Evolutionary conservation across 176 grass and related monocot genomes (phyloP).

Genomic region (Paspalum vaginatum): DNA sequence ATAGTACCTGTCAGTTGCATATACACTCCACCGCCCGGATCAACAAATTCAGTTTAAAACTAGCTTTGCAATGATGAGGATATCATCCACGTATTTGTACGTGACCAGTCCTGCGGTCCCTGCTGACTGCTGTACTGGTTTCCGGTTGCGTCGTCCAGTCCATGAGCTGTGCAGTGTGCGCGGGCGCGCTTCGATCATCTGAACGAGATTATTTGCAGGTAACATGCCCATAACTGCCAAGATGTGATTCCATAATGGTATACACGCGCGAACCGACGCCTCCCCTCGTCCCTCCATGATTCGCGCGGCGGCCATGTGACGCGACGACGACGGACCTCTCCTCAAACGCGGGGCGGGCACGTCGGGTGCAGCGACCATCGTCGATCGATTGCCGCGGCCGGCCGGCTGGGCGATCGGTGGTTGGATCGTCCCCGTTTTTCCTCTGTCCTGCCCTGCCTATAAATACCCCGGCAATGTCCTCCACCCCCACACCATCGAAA

Average conservation of each 20-base stretch:
- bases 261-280: constrained; percentile 11
- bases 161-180: not conserved
- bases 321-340: constrained; percentile 4
- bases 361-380: constrained; percentile 41
- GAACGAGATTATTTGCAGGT: constrained; percentile 7
- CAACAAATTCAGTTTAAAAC: not conserved
- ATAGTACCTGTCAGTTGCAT: not conserved
- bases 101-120: not conserved
- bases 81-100: not conserved
- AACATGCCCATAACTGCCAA: constrained; percentile 21
- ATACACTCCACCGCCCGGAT: not conserved
- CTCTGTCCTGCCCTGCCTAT: constrained; percentile 30
- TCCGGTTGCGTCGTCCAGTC: not conserved
- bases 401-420: constrained; percentile 2
- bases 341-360: not conserved
- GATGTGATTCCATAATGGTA: not conserved
- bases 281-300: constrained; percentile 34
- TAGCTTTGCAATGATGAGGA: not conserved
- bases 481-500: constrained; percentile 34
- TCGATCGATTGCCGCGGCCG: not conserved
- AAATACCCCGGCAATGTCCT: constrained; percentile 43
- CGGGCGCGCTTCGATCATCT: not conserved
- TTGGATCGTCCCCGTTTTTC: not conserved
- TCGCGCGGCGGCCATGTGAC: constrained; percentile 47
- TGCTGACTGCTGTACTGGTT: not conserved